Conservation (phyloP, 2,329 filamentous ascomycete genomes). For the Hortaea sp. region DNA sequence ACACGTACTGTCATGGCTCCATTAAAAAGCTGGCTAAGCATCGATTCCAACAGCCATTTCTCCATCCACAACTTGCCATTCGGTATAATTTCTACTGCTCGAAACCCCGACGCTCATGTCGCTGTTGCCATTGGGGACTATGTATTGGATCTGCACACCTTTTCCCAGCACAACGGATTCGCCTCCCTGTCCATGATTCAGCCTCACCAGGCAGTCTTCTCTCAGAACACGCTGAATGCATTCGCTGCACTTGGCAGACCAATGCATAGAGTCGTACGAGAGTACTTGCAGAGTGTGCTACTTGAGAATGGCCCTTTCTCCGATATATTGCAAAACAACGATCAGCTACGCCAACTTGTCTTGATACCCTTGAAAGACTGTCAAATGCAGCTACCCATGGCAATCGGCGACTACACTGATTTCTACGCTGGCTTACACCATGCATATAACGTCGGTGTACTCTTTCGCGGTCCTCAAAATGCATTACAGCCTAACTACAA, state of each 20-base stretch:
- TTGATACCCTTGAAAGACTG: constrained; percentile 51
- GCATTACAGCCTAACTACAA: constrained; percentile 74
- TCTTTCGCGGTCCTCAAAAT: constrained; percentile 63
- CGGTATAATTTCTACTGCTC: constrained; percentile 61
- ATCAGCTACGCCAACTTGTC: constrained; percentile 44
- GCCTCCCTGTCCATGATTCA: constrained; percentile 46
- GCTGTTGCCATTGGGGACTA: constrained; percentile 65
- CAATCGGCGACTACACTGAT: constrained; percentile 68
- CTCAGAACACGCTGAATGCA: constrained; percentile 55
- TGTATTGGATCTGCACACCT: constrained; percentile 58
- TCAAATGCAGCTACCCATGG: constrained; percentile 62
- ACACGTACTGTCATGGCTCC: constrained; percentile 16
- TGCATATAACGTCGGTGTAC: constrained; percentile 59
- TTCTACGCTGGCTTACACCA: constrained; percentile 77
- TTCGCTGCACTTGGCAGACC: constrained; percentile 64
- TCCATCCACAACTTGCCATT: constrained; percentile 75
- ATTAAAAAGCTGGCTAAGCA: constrained; percentile 47
- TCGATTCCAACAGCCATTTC: constrained; percentile 55
- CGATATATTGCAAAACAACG: constrained; percentile 54
- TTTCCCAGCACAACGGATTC: constrained; percentile 52
- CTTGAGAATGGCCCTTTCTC: constrained; percentile 49
- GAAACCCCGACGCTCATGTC: constrained; percentile 47
- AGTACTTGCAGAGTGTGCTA: constrained; percentile 59
- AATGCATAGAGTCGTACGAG: constrained; percentile 58
- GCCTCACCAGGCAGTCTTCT: constrained; percentile 52